phyloP scores from a whole-genome alignment of 2,329 filamentous ascomycete species.

The Cylindrodendrum hubeiense region DNA sequence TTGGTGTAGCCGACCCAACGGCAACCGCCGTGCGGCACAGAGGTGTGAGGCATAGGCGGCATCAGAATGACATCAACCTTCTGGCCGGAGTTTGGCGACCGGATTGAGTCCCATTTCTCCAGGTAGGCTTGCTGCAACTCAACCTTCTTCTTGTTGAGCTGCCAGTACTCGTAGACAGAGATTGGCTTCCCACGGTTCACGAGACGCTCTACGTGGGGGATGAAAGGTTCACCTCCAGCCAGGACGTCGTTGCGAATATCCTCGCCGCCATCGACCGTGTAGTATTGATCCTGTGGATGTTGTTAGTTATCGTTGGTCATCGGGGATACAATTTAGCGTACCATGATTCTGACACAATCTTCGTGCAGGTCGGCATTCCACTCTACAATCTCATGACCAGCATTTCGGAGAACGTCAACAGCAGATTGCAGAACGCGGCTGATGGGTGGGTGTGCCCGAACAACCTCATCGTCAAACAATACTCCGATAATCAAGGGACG shows the following conservation, averaged over 20 bases:
- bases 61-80: slow-evolving; percentile 67
- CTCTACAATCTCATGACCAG: slow-evolving; percentile 66
- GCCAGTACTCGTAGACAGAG: slow-evolving; percentile 76
- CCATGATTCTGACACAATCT: slow-evolving; percentile 68
- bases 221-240: slow-evolving; percentile 68
- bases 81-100: slow-evolving; percentile 56
- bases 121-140: slow-evolving; percentile 58
- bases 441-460: slow-evolving; percentile 66
- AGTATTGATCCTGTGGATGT: slow-evolving; percentile 65
- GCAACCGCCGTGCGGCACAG: slow-evolving; percentile 57
- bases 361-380: slow-evolving; percentile 66
- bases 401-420: slow-evolving; percentile 51
- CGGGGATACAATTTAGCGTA: slow-evolving; percentile 23
- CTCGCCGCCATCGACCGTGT: slow-evolving; percentile 72
- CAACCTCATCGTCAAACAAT: slow-evolving; percentile 65
- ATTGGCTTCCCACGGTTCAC: slow-evolving; percentile 65
- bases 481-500: slow-evolving; percentile 63
- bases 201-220: slow-evolving; percentile 69
- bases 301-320: not conserved
- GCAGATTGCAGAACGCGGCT: slow-evolving; percentile 57
- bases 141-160: slow-evolving; percentile 70
- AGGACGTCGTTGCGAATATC: slow-evolving; percentile 69
- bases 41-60: slow-evolving; percentile 71
- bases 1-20: slow-evolving; percentile 62
- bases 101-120: slow-evolving; percentile 66